Base-by-base conservation (phyloP, 495 filamentous ascomycete species). In the Penicillium waksmanii region DNA sequence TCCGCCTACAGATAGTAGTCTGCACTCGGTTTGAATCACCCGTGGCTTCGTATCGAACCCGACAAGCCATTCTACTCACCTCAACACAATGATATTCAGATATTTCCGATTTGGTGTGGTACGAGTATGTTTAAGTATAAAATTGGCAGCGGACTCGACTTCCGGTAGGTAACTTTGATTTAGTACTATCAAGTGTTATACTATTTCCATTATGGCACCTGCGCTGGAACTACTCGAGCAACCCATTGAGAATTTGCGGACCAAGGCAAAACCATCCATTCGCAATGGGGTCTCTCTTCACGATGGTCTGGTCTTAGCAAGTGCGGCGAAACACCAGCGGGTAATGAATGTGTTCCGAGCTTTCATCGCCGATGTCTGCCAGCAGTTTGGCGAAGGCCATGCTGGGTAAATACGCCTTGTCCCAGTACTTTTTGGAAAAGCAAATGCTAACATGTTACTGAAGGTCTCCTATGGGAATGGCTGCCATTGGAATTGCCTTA, bases 401-500 rank as follows among this genome's bases (percentile, higher is more conserved):
- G 81, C 81, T n/a, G 82, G 80, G 77, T 80, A 68, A n/a, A 9
- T 21, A 15, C 17, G 5, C 15, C 42, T 46, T 9, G 12, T 19
- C 42, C 5, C 12, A 5, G n/a, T 1, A 27, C 5, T 3, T 3
- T 27, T 27, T 27, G 27, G 27, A 27, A 27, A 27, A 27, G 4
- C 2, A 27, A 7, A 27, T 27, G 27, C 5, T 27, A 5, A 27
- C 6, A 27, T 27, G 27, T 27, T 27, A 27, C 5, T 27, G 27
- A 27, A 27, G 27, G 27, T 27, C 44, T 12, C 44, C 44, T 5
- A 48, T 48, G 44, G 44, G 44, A 7, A 89, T 96, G 90, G 91
- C 90, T 62, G 89, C 92, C 42, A 83, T 90, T 66, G 86, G 90
- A 71, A 90, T 94, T 80, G 87, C 94, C 62, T 85, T 96, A 56